Base-by-base conservation (phyloP, 306 rosid species). In the Cicer chorassanicum region DNA sequence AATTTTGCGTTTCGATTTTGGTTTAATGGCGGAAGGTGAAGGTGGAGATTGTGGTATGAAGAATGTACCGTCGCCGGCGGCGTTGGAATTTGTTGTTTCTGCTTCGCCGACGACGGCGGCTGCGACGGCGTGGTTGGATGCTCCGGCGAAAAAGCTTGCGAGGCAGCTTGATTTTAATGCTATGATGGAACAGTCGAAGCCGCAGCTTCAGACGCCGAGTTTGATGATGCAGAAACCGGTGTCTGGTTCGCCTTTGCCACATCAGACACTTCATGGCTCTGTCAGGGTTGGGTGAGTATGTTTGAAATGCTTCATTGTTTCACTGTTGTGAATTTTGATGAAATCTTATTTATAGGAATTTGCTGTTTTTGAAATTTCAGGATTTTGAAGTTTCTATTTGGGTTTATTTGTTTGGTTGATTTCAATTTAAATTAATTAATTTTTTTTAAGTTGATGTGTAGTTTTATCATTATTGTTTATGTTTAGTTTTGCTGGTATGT, bases 81-180 rank as follows among this genome's bases (percentile, higher is more conserved):
- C 46, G 7, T 7, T 86, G 12, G 91, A 87, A 61, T 83, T 77
- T 43, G 76, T 63, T 15, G 56, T 73, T 3, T 43, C 50, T 18
- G 51, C 74, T 7, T 39, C 87, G 0, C 71, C 57, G 82, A 18
- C 57, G 82, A 18, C 59, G 84, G 72, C 69, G 86, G 61, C 16
- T 0, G 60, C 54, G 79, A 16, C 83, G 7, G 73, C 63, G 84
- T 67, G 65, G 55, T 69, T 84, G 57, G 99, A 92, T 68, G 85
- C 75, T 84, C 93, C 96, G 39, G 86, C 88, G 79, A 95, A 85
- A 91, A 95, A 92, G 85, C 90, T 90, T 7, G 98, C 93, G 61
- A 84, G 98, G 84, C 99, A 95, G 90, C 98, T 95, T 63, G 96
- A 92, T 88, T 95, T 95, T 80, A 89, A 92, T 2, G 92, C 86